These are phyloP conservation scores for Pseudopyrenochaeta lycopersici DNA, from an alignment of 2,329 filamentous ascomycete genomes.

Conservation along the genomic window DNA sequence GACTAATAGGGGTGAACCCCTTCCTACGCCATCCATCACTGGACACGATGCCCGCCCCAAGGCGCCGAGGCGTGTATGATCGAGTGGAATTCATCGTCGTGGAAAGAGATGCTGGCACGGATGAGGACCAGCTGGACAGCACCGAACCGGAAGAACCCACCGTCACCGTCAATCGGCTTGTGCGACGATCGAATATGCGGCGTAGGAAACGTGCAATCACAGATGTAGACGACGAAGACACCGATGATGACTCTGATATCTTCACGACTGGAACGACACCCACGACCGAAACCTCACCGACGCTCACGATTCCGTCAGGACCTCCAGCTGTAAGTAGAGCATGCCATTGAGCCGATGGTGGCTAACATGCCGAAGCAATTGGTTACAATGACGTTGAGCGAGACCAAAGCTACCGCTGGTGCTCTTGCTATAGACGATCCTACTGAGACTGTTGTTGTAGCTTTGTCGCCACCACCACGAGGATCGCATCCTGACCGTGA, in stretches of 20 bases:
- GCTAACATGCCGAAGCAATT: conserved; percentile 34
- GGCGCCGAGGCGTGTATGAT: conserved; percentile 28
- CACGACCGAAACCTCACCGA: not conserved
- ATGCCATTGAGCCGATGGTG: not conserved
- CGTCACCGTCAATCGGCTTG: conserved; percentile 23
- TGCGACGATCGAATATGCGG: conserved; percentile 20
- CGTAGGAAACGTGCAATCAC: conserved; percentile 18
- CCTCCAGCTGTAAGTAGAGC: conserved; percentile 30
- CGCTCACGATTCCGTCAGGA: conserved; percentile 9
- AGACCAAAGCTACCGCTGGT: conserved; percentile 19
- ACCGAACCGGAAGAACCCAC: conserved; percentile 22
- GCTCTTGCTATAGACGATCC: conserved; percentile 34
- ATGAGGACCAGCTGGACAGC: conserved; percentile 17
- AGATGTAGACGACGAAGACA: conserved; percentile 18
- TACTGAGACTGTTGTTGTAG: conserved; percentile 35
- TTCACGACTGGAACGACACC: conserved; percentile 3
- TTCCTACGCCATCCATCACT: conserved; percentile 27
- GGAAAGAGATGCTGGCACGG: conserved; percentile 25
- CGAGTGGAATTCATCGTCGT: conserved; percentile 42
- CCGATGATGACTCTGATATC: conserved; percentile 22
- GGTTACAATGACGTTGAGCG: conserved; percentile 30
- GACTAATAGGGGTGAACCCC: conserved; percentile 42
- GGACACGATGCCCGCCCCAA: conserved; percentile 42
- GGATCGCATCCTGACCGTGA: conserved; percentile 21
- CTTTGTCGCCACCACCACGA: conserved; percentile 24